Percentiles rank a stretch among this genome's conserved stretches.
These are phyloP conservation scores for Apostasia ramifera DNA, from an alignment of 106 monocot genomes.

Conservation along the genomic window DNA sequence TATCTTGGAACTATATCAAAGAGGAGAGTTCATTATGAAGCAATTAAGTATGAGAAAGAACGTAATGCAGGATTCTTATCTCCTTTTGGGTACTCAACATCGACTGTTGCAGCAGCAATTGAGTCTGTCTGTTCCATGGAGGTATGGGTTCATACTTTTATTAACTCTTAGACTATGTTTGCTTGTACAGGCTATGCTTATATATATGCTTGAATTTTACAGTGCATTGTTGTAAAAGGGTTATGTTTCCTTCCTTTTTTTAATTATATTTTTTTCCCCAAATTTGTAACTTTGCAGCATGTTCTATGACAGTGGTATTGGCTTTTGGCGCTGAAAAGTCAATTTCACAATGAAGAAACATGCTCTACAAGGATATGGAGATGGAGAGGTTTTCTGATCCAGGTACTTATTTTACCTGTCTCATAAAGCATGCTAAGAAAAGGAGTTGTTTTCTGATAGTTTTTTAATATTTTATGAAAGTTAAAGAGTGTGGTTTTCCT, in stretches of 20 bases:
- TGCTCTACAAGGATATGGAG: constrained; percentile 71
- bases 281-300: constrained; percentile 12
- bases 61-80: constrained; percentile 95
- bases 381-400: constrained; percentile 85
- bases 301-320: constrained; percentile 75
- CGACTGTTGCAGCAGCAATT: constrained; percentile 70
- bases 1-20: constrained; percentile 76
- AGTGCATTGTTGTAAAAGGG: background rate
- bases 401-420: constrained; percentile 35
- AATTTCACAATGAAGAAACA: constrained; percentile 35
- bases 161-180: background rate
- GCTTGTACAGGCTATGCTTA: background rate
- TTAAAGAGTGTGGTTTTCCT: too few relatives aligned
- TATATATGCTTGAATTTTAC: background rate
- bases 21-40: constrained; percentile 80
- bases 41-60: constrained; percentile 89
- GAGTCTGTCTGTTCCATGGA: constrained; percentile 84
- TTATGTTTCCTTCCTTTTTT: background rate
- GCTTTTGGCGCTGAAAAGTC: constrained; percentile 67
- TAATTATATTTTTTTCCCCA: background rate
- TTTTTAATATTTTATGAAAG: too few relatives aligned
- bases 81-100: constrained; percentile 89
- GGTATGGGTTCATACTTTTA: constrained; percentile 29
- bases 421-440: background rate
- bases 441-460: too few relatives aligned